Conservation (phyloP, 306 rosid species). For the Medicago arabica region DNA sequence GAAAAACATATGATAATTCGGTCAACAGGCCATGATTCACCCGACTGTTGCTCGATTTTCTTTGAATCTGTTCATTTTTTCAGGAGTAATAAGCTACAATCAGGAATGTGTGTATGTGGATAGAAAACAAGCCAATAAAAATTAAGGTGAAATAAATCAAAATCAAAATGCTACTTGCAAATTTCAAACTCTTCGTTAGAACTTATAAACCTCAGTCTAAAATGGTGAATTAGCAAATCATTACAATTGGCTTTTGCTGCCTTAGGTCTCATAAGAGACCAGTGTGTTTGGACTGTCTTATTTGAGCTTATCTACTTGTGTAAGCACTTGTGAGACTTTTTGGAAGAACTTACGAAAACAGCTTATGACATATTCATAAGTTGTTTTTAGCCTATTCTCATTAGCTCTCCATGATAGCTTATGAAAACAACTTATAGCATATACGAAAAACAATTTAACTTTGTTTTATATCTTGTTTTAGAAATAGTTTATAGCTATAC, state of each 20-base stretch:
- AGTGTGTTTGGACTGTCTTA: too few relatives aligned
- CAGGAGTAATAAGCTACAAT: constrained; percentile 11
- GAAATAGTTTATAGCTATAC: too few relatives aligned
- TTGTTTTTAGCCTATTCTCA: too few relatives aligned
- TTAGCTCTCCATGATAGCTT: too few relatives aligned
- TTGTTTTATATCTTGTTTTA: too few relatives aligned
- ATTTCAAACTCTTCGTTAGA: not conserved
- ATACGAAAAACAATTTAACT: too few relatives aligned
- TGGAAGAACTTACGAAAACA: too few relatives aligned
- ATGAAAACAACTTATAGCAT: too few relatives aligned
- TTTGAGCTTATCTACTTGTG: too few relatives aligned
- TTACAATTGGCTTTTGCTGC: constrained; percentile 57
- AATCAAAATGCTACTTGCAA: not conserved
- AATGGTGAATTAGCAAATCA: not conserved
- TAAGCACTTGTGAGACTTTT: too few relatives aligned
- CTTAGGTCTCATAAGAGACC: constrained; percentile 74
- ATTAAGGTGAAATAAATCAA: not conserved
- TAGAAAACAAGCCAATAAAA: constrained; percentile 12
- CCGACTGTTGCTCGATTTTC: constrained; percentile 66
- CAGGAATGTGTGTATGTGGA: constrained; percentile 5
- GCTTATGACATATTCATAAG: too few relatives aligned
- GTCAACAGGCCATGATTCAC: constrained; percentile 67
- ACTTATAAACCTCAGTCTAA: not conserved
- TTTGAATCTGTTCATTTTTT: constrained; percentile 58
- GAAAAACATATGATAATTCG: constrained; percentile 68